These are phyloP conservation scores for Venturiaceae sp. DNA, from an alignment of 2,329 filamentous ascomycete genomes.

Conservation along the genomic window DNA sequence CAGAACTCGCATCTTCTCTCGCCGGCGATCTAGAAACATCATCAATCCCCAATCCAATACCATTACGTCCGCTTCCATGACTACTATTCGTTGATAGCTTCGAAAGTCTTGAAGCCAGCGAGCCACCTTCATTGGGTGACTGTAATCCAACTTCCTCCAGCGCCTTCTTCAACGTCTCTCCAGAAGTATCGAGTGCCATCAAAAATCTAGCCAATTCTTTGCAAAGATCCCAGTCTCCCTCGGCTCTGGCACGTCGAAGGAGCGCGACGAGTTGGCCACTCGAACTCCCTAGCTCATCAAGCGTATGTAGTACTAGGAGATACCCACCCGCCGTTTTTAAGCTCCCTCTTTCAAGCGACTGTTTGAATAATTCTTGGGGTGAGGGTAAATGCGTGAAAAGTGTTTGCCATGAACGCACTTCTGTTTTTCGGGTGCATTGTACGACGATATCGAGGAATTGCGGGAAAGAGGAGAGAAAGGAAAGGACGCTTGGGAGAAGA, in stretches of 20 bases:
- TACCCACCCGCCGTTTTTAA: constrained; percentile 95
- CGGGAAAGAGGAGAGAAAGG: constrained; percentile 46
- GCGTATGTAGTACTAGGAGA: constrained; percentile 84
- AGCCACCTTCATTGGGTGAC: background rate
- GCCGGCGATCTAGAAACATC: background rate
- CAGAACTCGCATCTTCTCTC: background rate
- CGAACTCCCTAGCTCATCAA: constrained; percentile 58
- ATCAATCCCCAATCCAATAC: background rate
- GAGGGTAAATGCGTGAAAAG: constrained; percentile 87
- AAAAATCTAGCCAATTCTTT: constrained; percentile 92
- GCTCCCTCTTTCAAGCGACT: constrained; percentile 73
- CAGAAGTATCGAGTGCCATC: constrained; percentile 81
- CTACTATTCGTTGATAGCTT: background rate
- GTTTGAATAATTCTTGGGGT: constrained; percentile 85
- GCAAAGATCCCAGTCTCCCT: constrained; percentile 90
- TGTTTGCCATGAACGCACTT: constrained; percentile 89
- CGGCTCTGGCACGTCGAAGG: constrained; percentile 68
- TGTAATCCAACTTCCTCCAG: constrained; percentile 41
- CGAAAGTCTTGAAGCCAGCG: background rate
- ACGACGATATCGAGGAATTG: constrained; percentile 92
- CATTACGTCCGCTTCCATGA: background rate
- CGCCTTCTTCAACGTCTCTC: constrained; percentile 65
- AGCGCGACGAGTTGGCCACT: constrained; percentile 73
- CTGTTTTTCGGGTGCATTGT: constrained; percentile 94
- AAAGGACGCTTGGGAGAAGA: constrained; percentile 41